phyloP scores from a whole-genome alignment of 805 yeast species.

The Komagataella ulmi region DNA sequence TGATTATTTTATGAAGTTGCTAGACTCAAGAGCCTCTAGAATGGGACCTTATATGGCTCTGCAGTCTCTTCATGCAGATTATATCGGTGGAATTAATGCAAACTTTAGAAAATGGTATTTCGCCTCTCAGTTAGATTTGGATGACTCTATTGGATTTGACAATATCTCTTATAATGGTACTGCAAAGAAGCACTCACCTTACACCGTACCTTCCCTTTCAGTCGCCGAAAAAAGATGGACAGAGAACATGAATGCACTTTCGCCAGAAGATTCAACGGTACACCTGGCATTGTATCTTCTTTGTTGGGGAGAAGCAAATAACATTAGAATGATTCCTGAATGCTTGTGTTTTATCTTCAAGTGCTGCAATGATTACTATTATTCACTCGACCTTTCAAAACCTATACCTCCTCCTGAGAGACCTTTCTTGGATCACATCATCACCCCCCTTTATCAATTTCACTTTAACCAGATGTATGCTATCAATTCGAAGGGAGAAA shows the following conservation, averaged over 20 bases:
- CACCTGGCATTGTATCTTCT: conserved; percentile 52
- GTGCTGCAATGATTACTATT: conserved; percentile 33
- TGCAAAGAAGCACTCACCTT: background rate
- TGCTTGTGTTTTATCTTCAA: conserved; percentile 41
- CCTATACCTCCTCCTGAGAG: conserved; percentile 19
- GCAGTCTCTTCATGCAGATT: conserved; percentile 71
- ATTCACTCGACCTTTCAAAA: conserved; percentile 19
- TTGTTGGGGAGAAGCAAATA: conserved; percentile 73
- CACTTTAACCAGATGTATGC: conserved; percentile 53
- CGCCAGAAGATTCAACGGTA: conserved; percentile 44
- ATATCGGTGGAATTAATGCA: conserved; percentile 82
- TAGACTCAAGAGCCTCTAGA: conserved; percentile 82
- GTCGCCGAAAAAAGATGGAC: conserved; percentile 62
- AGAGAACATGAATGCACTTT: conserved; percentile 38
- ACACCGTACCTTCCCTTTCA: conserved; percentile 12
- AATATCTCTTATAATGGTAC: background rate
- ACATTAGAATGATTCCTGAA: conserved; percentile 39
- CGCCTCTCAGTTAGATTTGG: conserved; percentile 70
- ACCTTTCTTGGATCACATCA: conserved; percentile 23
- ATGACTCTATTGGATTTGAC: conserved; percentile 28
- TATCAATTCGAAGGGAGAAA: conserved; percentile 35
- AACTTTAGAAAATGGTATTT: conserved; percentile 90
- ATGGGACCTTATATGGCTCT: conserved; percentile 61
- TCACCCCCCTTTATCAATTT: conserved; percentile 42
- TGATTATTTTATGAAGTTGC: conserved; percentile 65